Conservation (phyloP, 306 rosid species). For the Canavalia gladiata region DNA sequence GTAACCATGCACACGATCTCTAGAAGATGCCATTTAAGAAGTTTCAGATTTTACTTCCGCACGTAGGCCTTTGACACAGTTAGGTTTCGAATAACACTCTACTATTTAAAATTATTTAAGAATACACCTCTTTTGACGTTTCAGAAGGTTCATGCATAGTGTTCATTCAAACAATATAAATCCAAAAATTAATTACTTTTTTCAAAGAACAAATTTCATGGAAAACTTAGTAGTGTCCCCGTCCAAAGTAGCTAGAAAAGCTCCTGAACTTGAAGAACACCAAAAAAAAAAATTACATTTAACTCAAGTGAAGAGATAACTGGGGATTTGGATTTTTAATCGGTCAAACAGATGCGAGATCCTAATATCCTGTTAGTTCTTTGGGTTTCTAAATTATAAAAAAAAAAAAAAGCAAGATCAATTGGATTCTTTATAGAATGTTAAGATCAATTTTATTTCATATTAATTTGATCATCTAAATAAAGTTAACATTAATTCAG, state of each 20-base stretch:
- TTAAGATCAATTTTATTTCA: not conserved
- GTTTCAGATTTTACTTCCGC: not conserved
- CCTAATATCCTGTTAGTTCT: too few relatives aligned
- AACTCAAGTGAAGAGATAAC: too few relatives aligned
- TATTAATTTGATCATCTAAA: not conserved
- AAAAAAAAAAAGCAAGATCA: not conserved
- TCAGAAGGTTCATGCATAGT: not conserved
- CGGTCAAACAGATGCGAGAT: too few relatives aligned
- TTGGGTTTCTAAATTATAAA: too few relatives aligned
- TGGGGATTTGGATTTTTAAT: too few relatives aligned
- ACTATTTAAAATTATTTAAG: not conserved
- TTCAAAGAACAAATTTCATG: too few relatives aligned
- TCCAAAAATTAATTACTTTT: not conserved
- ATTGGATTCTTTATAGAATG: not conserved
- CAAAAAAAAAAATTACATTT: too few relatives aligned
- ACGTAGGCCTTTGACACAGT: slow-evolving; percentile 18
- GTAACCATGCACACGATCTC: not conserved
- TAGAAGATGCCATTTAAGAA: slow-evolving; percentile 17
- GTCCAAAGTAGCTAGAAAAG: too few relatives aligned
- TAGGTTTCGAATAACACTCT: not conserved
- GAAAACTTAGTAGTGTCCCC: too few relatives aligned
- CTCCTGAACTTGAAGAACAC: too few relatives aligned
- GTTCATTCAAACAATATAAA: not conserved
- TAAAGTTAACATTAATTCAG: not conserved
- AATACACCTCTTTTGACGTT: not conserved